Base-by-base conservation (phyloP, 441 rosid species). In the Populus hybrid region DNA sequence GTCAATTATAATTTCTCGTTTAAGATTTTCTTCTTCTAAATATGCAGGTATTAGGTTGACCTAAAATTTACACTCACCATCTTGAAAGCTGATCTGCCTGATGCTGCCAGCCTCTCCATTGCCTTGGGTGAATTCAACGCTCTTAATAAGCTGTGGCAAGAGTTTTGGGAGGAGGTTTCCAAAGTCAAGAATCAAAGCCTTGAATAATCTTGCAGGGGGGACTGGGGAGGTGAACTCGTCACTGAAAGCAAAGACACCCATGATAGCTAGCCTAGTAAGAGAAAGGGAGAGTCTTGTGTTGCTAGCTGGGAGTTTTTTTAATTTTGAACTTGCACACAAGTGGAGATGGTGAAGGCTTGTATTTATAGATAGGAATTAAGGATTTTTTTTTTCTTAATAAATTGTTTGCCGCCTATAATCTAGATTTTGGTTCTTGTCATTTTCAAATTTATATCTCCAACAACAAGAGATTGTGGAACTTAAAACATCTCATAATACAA, bases 241-340 rank as follows among this genome's bases (percentile, higher is more conserved):
- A 24, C 35, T 71, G 64, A 53, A 82, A 61, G 73, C 76, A 18
- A 66, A 42, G 7, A 82, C 83, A 64, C 86, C 90, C 89, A 88
- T 87, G 21, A 40, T 21, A 36, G 40, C 40, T 36, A 36, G 40
- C 9, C 16, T 31, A 38, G 18, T 12, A 50, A 8, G 4, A 35
- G 26, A 42, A 35, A 1, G 69, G 2, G 31, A 64, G 2, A 10
- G 23, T 26, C n/a, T 14, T 73, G 29, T 0, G 23, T 68, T 18
- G 7, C 24, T 6, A 35, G 45, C 12, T 18, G 9, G 64, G 33
- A 3, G 1, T 53, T 16, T 9, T 66, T 28, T 69, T 67, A 0
- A 36, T 36, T 36, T 36, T 33, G 64, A 69, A 68, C 69, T n/a
- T 73, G 66, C 40, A 36, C 40, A 36, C 18, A 12, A 29, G 38